Conservation (phyloP, 2,329 filamentous ascomycete genomes). For the Trichophyton benhamiae region DNA sequence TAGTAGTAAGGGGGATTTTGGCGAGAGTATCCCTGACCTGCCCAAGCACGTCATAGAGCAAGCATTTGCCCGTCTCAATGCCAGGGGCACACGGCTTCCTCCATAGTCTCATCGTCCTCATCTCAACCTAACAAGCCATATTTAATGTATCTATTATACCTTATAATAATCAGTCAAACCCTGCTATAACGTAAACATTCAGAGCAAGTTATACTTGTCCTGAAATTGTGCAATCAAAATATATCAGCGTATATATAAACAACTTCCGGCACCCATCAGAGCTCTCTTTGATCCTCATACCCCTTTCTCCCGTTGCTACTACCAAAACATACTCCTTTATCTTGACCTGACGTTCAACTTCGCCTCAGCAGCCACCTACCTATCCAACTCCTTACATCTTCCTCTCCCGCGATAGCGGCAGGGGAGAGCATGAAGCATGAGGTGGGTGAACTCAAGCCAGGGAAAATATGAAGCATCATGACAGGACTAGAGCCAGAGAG, state of each 20-base stretch:
- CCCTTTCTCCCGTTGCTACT: not conserved
- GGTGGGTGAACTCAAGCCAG: not conserved
- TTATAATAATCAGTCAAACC: not conserved
- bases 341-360: not conserved
- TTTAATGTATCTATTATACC: not conserved
- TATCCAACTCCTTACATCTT: not conserved
- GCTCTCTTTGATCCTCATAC: conserved; percentile 13
- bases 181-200: not conserved
- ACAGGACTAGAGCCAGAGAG: not conserved
- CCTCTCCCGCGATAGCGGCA: not conserved
- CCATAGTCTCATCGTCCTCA: not conserved
- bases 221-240: not conserved
- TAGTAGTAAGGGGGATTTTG: not conserved
- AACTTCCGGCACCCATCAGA: conserved; percentile 9
- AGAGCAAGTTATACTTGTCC: not conserved
- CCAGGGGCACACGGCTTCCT: not conserved
- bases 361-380: not conserved
- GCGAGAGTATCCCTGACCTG: conserved; percentile 28
- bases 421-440: not conserved
- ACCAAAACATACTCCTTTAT: not conserved
- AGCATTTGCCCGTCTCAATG: conserved; percentile 30
- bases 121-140: not conserved
- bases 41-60: conserved; percentile 33
- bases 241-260: not conserved
- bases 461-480: not conserved